These are phyloP conservation scores for Prunus campanulata DNA, from an alignment of 306 rosid genomes.

Conservation along the genomic window DNA sequence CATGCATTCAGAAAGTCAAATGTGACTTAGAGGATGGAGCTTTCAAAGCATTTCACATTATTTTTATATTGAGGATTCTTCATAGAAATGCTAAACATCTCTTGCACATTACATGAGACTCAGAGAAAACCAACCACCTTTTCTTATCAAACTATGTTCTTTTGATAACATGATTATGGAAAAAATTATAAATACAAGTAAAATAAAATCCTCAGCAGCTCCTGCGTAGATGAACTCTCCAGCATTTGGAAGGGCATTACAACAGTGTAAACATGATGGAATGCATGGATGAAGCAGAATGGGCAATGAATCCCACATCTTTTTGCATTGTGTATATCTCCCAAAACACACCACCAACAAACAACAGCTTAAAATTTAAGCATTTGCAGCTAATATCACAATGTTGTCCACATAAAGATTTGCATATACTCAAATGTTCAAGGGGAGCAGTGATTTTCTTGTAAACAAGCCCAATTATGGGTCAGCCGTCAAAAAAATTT, in stretches of 20 bases:
- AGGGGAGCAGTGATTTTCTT: not conserved
- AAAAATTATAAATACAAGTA: not conserved
- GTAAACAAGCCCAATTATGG: not conserved
- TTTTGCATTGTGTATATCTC: not conserved
- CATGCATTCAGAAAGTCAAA: not conserved
- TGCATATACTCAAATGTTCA: not conserved
- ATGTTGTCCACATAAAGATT: no score
- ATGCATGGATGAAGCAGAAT: not conserved
- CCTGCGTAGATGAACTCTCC: not conserved
- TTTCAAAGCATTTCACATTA: conserved; percentile 5
- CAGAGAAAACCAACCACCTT: not conserved
- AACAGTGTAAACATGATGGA: not conserved
- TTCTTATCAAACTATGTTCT: not conserved
- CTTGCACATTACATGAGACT: not conserved
- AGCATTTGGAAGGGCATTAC: not conserved
- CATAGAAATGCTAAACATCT: not conserved
- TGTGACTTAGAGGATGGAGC: not conserved
- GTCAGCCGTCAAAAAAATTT: not conserved
- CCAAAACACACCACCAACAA: not conserved
- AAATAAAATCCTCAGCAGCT: not conserved
- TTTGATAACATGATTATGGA: not conserved
- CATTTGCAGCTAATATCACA: no score
- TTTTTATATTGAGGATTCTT: not conserved
- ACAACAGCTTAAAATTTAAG: no score
- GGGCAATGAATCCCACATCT: not conserved